Evolutionary conservation across 2,329 filamentous ascomycete species (phyloP), one percentile per base, ranked within the genome.

Genomic region (Bimuria novae-zelandiae): DNA sequence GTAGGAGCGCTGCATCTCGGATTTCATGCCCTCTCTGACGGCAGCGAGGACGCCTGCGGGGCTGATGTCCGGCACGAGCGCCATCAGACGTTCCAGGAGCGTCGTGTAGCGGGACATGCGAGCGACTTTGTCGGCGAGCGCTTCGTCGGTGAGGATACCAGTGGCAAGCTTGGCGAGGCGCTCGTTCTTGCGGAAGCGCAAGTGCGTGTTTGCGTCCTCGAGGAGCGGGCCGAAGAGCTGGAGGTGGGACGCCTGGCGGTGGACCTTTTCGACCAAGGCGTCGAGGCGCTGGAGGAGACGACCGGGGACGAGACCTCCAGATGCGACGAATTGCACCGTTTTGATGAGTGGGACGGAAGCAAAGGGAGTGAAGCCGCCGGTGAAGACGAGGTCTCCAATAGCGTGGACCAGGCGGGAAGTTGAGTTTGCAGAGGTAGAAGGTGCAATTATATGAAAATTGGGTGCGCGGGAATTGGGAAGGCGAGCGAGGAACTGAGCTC

Each of bases 251-350:
- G 64, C 39, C 11, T 69, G 63, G 14, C 58, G 57, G 40, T 72
- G 64, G 0, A 71, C 60, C 49, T 73, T 73, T 30, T 69, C 68
- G 19, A 73, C 60, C 11, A 73, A 60, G 10, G 56, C 63, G 52
- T 73, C 70, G 5, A 73, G 56, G 25, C 69, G 68, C 48, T 70
- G 68, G n/a, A 72, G 63, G 2, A 73, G 61, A 5, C 66, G 66
- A 7, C 56, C 69, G 1, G 65, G 57, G 0, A 60, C 50, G 1
- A 69, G 57, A 5, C 68, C 65, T 4, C 55, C 68, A 1, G 63
- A 64, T 11, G 68, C 49, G 29, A 71, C 53, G 55, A 72, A 72
- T 2, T 52, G 58, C 2, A 68, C 29, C 1, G 65, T 62, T 7
- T 57, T 48, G 44, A 71, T 62, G 7, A 73, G 32, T 0, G 67